phyloP scores from a whole-genome alignment of 306 rosid species.

The Sindora glabra region DNA sequence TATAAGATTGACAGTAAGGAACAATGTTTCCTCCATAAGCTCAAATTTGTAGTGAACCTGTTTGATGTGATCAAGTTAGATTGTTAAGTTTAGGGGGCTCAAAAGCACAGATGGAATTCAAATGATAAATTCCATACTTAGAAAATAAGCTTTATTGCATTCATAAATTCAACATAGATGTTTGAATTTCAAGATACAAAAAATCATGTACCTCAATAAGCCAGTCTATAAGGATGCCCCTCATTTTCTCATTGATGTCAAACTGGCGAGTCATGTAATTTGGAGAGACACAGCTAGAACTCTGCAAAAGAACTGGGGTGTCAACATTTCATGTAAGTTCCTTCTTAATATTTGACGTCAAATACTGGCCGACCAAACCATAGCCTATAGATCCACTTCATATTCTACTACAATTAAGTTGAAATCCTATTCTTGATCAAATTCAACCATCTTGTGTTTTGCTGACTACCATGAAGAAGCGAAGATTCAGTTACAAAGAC shows the following conservation, averaged over 20 bases:
- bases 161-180: too few relatives aligned
- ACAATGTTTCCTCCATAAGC: constrained; percentile 33
- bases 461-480: background rate
- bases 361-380: background rate
- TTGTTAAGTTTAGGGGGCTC: too few relatives aligned
- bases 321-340: background rate
- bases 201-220: constrained; percentile 33
- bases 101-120: background rate
- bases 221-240: constrained; percentile 43
- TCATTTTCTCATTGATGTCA: constrained; percentile 41
- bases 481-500: too few relatives aligned
- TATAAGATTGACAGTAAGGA: constrained; percentile 33
- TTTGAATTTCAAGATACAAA: background rate
- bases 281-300: constrained; percentile 24
- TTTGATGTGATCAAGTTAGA: background rate
- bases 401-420: background rate
- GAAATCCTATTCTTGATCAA: background rate
- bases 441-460: background rate
- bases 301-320: constrained; percentile 17
- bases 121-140: too few relatives aligned
- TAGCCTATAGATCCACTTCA: background rate
- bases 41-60: constrained; percentile 49
- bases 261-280: constrained; percentile 27
- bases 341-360: background rate
- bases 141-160: too few relatives aligned